A percentile compares a stretch with the other conserved stretches of the same genome.
Evolutionary conservation across 2,329 filamentous ascomycete species (phyloP).

Genomic region (Zelopaecilomyces penicillatus): DNA sequence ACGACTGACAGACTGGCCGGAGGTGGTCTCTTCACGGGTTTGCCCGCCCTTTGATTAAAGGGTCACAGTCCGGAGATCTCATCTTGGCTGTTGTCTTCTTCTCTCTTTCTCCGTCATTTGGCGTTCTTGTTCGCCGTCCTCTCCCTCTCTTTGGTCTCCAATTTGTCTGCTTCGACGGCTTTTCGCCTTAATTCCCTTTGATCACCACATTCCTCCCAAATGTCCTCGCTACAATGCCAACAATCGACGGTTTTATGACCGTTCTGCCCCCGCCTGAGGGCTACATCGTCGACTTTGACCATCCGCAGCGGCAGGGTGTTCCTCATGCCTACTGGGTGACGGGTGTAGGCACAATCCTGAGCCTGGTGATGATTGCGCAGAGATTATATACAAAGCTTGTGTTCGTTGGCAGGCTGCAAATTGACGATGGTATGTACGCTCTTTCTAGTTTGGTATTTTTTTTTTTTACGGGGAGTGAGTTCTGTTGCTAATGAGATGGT

Average conservation of each 20-base stretch:
- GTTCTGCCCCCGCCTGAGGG: slow-evolving; percentile 19
- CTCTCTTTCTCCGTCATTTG: no score
- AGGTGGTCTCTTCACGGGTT: no score
- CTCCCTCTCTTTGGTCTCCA: no score
- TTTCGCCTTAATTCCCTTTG: no score
- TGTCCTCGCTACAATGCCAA: slow-evolving; percentile 7
- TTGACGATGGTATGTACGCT: slow-evolving; percentile 18
- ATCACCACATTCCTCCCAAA: no score
- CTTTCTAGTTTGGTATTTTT: slow-evolving; percentile 8
- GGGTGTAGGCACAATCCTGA: slow-evolving; percentile 13
- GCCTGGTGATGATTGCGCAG: slow-evolving; percentile 17
- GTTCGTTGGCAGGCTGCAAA: slow-evolving; percentile 13
- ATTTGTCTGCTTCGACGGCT: no score
- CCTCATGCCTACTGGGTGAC: slow-evolving; percentile 15
- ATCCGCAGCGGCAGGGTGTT: slow-evolving; percentile 19
- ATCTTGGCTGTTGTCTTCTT: no score
- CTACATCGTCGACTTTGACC: slow-evolving; percentile 25
- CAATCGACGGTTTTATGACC: slow-evolving; percentile 10
- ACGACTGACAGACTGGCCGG: no score
- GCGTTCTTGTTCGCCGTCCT: no score
- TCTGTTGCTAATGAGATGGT: no score
- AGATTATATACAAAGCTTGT: slow-evolving; percentile 18
- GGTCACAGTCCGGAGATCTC: no score
- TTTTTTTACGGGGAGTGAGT: slow-evolving; percentile 9
- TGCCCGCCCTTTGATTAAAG: no score